These are phyloP conservation scores for Daldinia childiae DNA, from an alignment of 495 filamentous ascomycete species.

Conservation along the genomic window DNA sequence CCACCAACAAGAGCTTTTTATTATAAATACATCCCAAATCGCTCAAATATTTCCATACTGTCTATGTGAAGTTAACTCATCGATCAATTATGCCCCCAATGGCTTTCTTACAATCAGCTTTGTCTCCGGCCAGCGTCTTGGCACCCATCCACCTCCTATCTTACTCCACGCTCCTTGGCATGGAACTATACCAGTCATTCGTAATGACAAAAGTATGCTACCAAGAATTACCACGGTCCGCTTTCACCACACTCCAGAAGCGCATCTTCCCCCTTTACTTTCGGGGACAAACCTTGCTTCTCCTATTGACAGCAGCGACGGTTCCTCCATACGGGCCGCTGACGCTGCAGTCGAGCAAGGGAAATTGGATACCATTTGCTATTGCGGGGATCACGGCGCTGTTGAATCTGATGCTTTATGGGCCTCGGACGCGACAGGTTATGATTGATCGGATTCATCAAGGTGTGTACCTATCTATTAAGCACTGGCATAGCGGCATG, in stretches of 20 bases:
- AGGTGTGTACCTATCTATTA: conserved; percentile 39
- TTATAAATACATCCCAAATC: background rate
- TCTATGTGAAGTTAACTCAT: background rate
- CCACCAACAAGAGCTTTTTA: background rate
- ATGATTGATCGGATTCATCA: conserved; percentile 58
- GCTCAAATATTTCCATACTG: background rate
- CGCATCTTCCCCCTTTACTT: conserved; percentile 66
- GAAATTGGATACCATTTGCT: conserved; percentile 51
- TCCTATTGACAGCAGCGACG: conserved; percentile 57
- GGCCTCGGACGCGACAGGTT: conserved; percentile 56
- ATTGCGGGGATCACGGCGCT: conserved; percentile 52
- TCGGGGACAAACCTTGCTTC: conserved; percentile 53
- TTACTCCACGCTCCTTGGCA: conserved; percentile 63
- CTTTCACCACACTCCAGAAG: conserved; percentile 63
- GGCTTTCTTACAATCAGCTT: background rate
- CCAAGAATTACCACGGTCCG: conserved; percentile 54
- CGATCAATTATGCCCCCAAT: conserved; percentile 11
- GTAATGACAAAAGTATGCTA: conserved; percentile 63
- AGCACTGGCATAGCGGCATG: background rate
- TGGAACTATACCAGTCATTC: conserved; percentile 62
- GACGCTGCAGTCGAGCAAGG: conserved; percentile 48
- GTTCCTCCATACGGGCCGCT: conserved; percentile 54
- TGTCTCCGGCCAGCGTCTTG: conserved; percentile 24
- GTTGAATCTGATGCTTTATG: conserved; percentile 60
- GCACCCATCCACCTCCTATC: conserved; percentile 59